Evolutionary conservation across 371 early-diverging fungal species (phyloP).

Genomic region (Syncephalastrum contaminatum): DNA sequence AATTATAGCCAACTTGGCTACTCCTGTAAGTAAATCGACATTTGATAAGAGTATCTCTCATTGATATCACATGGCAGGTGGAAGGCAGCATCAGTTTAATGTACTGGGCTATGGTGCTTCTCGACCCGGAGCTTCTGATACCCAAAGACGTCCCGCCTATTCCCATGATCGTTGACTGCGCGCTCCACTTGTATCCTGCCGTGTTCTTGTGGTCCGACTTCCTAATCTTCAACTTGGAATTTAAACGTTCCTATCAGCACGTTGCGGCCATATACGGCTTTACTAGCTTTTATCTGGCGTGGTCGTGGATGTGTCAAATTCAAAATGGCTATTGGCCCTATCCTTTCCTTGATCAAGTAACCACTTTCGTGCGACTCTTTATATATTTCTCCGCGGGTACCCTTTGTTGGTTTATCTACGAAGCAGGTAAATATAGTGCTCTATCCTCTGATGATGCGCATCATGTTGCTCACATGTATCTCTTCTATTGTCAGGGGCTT

Average conservation of each 20-base stretch:
- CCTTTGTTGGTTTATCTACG: slow-evolving; percentile 40
- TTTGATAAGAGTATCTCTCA: not conserved
- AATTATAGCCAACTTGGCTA: slow-evolving; percentile 30
- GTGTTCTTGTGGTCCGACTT: slow-evolving; percentile 44
- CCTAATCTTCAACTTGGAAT: slow-evolving; percentile 36
- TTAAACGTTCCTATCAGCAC: slow-evolving; percentile 34
- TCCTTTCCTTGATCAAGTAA: slow-evolving; percentile 39
- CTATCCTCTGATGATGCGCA: no score
- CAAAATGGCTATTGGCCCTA: slow-evolving; percentile 43
- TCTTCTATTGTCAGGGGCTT: no score
- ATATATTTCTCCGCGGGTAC: slow-evolving; percentile 35
- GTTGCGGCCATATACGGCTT: slow-evolving; percentile 31
- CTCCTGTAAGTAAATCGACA: slow-evolving; percentile 25
- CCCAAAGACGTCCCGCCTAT: slow-evolving; percentile 35
- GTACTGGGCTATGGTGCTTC: slow-evolving; percentile 41
- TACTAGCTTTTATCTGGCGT: slow-evolving; percentile 27
- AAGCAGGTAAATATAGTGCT: slow-evolving; percentile 27
- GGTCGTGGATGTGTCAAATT: slow-evolving; percentile 40
- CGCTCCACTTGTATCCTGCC: slow-evolving; percentile 45
- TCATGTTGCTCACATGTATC: no score
- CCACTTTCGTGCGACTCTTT: slow-evolving; percentile 14
- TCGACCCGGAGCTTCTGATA: slow-evolving; percentile 33
- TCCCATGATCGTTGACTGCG: slow-evolving; percentile 31
- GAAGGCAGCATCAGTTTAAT: slow-evolving; percentile 41
- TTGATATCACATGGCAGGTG: slow-evolving; percentile 20